Evolutionary conservation across 192 early-diverging fungal species (phyloP).

Genomic region (Chytriomyces hyalinus): DNA sequence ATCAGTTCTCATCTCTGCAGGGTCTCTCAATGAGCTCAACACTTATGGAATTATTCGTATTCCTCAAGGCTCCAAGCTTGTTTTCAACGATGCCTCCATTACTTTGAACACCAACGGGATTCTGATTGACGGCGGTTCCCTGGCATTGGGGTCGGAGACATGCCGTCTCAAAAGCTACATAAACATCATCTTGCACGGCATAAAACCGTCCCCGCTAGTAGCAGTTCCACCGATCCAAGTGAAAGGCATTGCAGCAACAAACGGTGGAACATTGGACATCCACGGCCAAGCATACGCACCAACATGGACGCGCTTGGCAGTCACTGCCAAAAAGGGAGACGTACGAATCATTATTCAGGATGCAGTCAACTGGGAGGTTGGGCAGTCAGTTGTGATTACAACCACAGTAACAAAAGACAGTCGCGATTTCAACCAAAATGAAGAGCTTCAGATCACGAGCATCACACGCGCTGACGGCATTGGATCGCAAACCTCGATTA

Average conservation of each 20-base stretch:
- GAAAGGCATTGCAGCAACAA: slow-evolving; percentile 31
- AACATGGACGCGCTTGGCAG: slow-evolving; percentile 39
- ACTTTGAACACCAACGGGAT: slow-evolving; percentile 14
- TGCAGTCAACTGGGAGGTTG: slow-evolving; percentile 35
- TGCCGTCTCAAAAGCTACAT: slow-evolving; percentile 34
- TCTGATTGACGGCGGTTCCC: neutral
- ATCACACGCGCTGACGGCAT: slow-evolving; percentile 3
- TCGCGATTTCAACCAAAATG: slow-evolving; percentile 36
- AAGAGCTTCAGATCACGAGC: slow-evolving; percentile 13
- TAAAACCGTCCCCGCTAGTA: slow-evolving; percentile 19
- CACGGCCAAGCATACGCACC: slow-evolving; percentile 35
- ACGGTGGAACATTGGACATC: slow-evolving; percentile 26
- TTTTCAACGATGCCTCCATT: slow-evolving; percentile 8
- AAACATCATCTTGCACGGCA: slow-evolving; percentile 27
- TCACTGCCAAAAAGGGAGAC: slow-evolving; percentile 23
- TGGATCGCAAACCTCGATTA: slow-evolving; percentile 23
- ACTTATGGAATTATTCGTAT: slow-evolving; percentile 11
- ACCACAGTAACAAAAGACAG: slow-evolving; percentile 39
- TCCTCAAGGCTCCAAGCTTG: neutral
- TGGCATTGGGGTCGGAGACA: slow-evolving; percentile 16
- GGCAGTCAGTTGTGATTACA: slow-evolving; percentile 36
- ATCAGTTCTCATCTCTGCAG: neutral
- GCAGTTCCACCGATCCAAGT: slow-evolving; percentile 12
- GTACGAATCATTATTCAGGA: slow-evolving; percentile 32
- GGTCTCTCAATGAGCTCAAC: neutral